Base-by-base conservation (phyloP, 1,284 basidiomycete species). In the Malassezia pachydermatis region DNA sequence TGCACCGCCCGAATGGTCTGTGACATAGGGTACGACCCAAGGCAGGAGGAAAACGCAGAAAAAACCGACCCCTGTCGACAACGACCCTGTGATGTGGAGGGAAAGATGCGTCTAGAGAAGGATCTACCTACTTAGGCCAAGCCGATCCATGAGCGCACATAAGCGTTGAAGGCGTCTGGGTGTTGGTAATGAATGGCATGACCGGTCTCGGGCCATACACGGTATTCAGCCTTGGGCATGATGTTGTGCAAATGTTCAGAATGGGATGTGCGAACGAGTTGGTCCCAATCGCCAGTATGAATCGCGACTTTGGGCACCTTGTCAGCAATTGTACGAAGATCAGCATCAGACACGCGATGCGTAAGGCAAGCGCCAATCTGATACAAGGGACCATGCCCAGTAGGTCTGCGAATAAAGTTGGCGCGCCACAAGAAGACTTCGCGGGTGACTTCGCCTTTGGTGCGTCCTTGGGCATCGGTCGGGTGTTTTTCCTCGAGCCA, bases 291-390 rank as follows among this genome's bases (percentile, higher is more conserved):
- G 2, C 86, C 88, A 0, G 81, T 84, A 14, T 87, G 63, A 54
- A 89, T 82, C 11, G 77, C 56, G 3, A 87, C 77, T 30, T 59
- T 79, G 9, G 79, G 76, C 13, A 88, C 77, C 3, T 73, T 73
- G 0, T 68, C 63, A 2, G 81, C 78, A 38, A 89, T 80, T 28
- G 62, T 62, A 5, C 70, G 68, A 11, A 88, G 76, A 1, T 79
- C 77, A 0, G 76, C 76, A 0, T 78, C 73, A 2, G 76, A 70
- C 45, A 88, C 80, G 46, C 77, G 65, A 65, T 89, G 87, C 0
- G 81, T 83, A 3, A 84, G 53, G 0, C 72, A 83, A 0, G 87
- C 84, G 5, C 73, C 76, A 78, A 86, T 81, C 67, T 89, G 86
- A 2, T 82, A 84, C 2, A 88, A 53, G 16, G 79, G 74, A 0